Base-by-base conservation (phyloP, 148 eudicot genomes). In the Agrostemma githago region DNA sequence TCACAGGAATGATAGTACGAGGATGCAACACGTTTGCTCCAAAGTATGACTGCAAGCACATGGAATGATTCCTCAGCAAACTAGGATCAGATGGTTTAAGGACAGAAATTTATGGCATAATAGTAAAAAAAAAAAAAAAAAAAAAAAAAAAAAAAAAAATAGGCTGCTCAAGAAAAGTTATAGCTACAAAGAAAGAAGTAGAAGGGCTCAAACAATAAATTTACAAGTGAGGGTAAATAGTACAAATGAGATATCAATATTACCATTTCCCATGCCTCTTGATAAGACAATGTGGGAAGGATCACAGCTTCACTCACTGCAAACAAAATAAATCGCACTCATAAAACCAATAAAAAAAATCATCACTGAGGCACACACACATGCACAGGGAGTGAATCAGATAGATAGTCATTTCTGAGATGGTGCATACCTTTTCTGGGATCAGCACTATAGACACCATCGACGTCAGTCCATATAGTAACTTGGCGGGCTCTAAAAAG, bases 251-350 rank as follows among this genome's bases (percentile, higher is more conserved):
- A 6, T 68, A 37, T 38, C 38, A 41, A 71, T 58, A 19, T 19
- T 78, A 96, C 99, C 99, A 96, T 92, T 85, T 96, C 99, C 99
- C 99, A 96, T 61, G 99, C 99, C 84, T 96, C 97, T 84, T 96
- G 99, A 83, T 96, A 96, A 70, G 99, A 92, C 81, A 92, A 74
- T 12, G 82, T 89, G 79, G 84, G 82, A 81, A 96, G 85, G 77
- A 92, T 84, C 76, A 96, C 97, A 68, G 99, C 97, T 80, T 96
- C 99, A 78, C 89, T 96, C 79, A 96, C 99, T 96, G 92, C 82
- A 82, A 80, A 66, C 68, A 68, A 79, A 8, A 78, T n/a, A 21
- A 39, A 42, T 61, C 3, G 15, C 3, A 7, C 6, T 41, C 64
- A 67, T 16, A 37, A 80, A 46, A 60, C 40, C 16, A 34, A 71